Evolutionary conservation across 371 early-diverging fungal species (phyloP).

Genomic region (Mucor saturninus): DNA sequence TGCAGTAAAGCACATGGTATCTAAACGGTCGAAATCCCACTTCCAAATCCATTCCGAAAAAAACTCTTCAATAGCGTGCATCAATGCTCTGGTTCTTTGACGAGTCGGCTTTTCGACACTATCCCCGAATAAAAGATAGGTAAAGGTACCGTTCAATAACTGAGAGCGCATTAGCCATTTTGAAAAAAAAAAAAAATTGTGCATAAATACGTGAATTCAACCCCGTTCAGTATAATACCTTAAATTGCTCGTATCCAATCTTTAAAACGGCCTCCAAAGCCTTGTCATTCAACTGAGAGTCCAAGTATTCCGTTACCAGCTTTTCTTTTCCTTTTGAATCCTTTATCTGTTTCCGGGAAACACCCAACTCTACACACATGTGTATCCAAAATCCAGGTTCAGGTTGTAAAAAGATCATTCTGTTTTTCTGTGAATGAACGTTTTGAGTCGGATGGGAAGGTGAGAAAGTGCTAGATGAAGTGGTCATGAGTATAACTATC

Average conservation of each 20-base stretch:
- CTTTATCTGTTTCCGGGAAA: constrained; percentile 53
- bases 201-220: too few species aligned
- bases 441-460: constrained; percentile 64
- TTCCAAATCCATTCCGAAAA: constrained; percentile 69
- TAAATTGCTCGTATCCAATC: constrained; percentile 68
- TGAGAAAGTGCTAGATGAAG: constrained; percentile 65
- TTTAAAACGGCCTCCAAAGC: constrained; percentile 57
- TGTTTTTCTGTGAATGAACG: constrained; percentile 75
- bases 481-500: background rate
- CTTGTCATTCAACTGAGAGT: constrained; percentile 62
- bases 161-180: background rate
- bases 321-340: constrained; percentile 63
- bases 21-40: constrained; percentile 67
- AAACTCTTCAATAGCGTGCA: constrained; percentile 63
- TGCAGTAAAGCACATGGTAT: constrained; percentile 41
- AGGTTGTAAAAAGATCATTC: constrained; percentile 69
- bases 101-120: constrained; percentile 32
- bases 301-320: constrained; percentile 64
- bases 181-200: background rate
- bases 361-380: constrained; percentile 70
- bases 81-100: constrained; percentile 47
- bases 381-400: constrained; percentile 82
- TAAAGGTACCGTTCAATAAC: constrained; percentile 53
- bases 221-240: constrained; percentile 33
- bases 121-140: constrained; percentile 36